These are phyloP conservation scores for Scalesia atractyloides DNA, from an alignment of 129 eudicot genomes.

Conservation along the genomic window DNA sequence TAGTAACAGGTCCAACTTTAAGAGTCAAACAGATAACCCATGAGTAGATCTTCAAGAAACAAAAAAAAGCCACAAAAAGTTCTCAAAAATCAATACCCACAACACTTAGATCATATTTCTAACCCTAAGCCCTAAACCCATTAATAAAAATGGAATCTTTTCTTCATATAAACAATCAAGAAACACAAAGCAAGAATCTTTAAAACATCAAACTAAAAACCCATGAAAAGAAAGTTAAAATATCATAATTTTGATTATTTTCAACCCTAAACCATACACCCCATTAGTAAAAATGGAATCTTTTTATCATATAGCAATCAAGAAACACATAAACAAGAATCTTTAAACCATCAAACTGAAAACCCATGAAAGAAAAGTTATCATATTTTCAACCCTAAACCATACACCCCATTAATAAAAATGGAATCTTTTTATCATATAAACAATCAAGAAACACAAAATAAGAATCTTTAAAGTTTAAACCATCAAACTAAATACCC, in stretches of 20 bases:
- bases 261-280: not conserved
- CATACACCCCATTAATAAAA: slow-evolving; percentile 1
- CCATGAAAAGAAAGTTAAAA: too few species aligned
- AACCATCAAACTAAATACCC: not conserved
- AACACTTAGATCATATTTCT: not conserved
- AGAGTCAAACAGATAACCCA: slow-evolving; percentile 6
- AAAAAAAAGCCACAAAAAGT: not conserved
- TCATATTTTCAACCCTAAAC: not conserved
- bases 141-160: not conserved
- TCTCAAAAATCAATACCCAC: not conserved
- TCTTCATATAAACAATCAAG: not conserved
- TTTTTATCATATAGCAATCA: not conserved
- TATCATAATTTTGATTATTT: too few species aligned
- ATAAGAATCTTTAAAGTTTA: not conserved
- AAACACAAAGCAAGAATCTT: not conserved
- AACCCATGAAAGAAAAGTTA: too few species aligned
- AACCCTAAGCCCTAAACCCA: not conserved
- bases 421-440: not conserved
- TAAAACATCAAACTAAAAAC: too few species aligned
- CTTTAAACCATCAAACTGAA: too few species aligned
- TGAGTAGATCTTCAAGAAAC: slow-evolving; percentile 20
- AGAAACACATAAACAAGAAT: not conserved
- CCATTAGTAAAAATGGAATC: slow-evolving; percentile 15
- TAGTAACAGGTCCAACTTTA: not conserved
- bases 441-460: slow-evolving; percentile 11